Evolutionary conservation across 495 filamentous ascomycete species (phyloP), one percentile per base, ranked within the genome.

Genomic region (Podospora fimiseda): DNA sequence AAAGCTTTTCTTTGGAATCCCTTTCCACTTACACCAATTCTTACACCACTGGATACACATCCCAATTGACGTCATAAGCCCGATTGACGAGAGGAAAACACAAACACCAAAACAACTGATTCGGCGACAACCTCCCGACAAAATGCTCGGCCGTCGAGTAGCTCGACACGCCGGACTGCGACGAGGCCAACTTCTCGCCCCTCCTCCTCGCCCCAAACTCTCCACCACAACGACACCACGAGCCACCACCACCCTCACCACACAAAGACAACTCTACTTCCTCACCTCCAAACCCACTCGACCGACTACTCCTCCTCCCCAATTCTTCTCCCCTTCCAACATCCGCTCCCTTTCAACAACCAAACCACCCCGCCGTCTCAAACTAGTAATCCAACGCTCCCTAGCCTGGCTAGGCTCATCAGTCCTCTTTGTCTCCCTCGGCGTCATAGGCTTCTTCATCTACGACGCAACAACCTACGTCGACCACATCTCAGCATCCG

Each of bases 391-490:
- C 22, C 79, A 79, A 58, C 72, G 78, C 48, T 70, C 69, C 19
- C 75, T 74, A 0, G 75, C 78, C 2, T 67, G 68, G 55, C 48
- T 81, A 20, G 78, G 78, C 21, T 72, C 67, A 13, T 73, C 77
- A 1, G 56, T 78, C 21, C 62, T 68, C 0, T 63, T 80, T 36
- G 4, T 80, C 8, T 70, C 71, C 41, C 49, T 64, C 11, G 66
- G 77, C 18, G 77, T 97, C 2, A 62, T 88, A 22, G 87, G 77
- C 11, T 95, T 99, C 76, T 97, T 99, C 72, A 59, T 93, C 60
- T 99, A 96, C 70, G 94, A 99, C 76, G 84, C 89, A 14, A 87
- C 82, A 43, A 97, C 94, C 9, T 97, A 97, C 69, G 81, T 81
- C 41, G 83, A 88, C 53, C 72, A 80, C 43, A 68, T 78, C 21